Conservation (phyloP, 176 grass and related monocot genomes). For the Tuctoria greenei region DNA sequence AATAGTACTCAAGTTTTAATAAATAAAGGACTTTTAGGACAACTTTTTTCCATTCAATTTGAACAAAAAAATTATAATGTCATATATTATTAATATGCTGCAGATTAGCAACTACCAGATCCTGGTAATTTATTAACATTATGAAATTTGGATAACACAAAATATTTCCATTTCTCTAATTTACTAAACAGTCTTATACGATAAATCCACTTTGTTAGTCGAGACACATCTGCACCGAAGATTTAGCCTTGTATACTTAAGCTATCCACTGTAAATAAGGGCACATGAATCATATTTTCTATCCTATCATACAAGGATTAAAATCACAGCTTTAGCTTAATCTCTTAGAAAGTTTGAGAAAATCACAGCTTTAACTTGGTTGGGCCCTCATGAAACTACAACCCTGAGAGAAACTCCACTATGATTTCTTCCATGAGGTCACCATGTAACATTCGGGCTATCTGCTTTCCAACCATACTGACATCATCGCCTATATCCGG, state of each 20-base stretch:
- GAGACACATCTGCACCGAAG: not conserved
- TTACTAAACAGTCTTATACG: not conserved
- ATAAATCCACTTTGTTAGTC: not conserved
- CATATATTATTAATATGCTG: not conserved
- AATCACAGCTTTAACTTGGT: not conserved
- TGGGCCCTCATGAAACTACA: not conserved
- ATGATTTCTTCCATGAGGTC: slow-evolving; percentile 70
- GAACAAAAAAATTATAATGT: no score
- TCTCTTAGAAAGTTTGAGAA: slow-evolving; percentile 2
- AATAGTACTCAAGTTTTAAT: no score
- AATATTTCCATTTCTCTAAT: not conserved
- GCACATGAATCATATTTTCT: slow-evolving; percentile 12
- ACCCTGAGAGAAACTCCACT: slow-evolving; percentile 40
- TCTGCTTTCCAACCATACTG: slow-evolving; percentile 47
- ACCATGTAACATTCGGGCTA: slow-evolving; percentile 38
- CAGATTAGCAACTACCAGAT: not conserved
- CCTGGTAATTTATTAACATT: not conserved
- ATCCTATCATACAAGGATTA: slow-evolving; percentile 25
- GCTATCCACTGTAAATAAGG: not conserved
- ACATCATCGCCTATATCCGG: slow-evolving; percentile 42
- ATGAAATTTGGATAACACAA: not conserved
- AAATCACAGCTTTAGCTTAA: slow-evolving; percentile 19
- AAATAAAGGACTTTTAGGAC: not conserved
- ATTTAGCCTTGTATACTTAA: not conserved
- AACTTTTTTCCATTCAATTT: not conserved